phyloP scores from a whole-genome alignment of 179 eudicot species.

The Beta corolliflora region DNA sequence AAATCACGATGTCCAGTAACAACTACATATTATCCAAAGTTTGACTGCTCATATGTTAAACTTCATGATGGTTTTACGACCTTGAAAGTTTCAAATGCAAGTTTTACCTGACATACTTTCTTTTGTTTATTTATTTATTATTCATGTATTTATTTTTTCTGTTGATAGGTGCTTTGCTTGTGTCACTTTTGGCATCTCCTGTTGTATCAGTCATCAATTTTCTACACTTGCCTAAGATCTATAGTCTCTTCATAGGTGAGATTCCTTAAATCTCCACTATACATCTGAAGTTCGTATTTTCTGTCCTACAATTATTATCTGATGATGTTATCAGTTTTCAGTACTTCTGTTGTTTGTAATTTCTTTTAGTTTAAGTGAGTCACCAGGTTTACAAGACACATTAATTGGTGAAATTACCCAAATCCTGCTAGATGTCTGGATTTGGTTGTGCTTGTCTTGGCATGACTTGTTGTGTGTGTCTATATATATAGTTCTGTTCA shows the following conservation, averaged over 20 bases:
- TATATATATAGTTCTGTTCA: background rate
- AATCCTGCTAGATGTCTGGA: background rate
- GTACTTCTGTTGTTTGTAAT: background rate
- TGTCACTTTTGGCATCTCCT: conserved; percentile 79
- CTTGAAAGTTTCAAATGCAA: background rate
- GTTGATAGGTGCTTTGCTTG: conserved; percentile 71
- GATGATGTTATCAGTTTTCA: background rate
- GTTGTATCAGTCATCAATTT: conserved; percentile 45
- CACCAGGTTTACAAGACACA: background rate
- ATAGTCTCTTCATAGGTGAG: conserved; percentile 74
- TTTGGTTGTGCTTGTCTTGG: conserved; percentile 15
- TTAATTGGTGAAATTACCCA: background rate
- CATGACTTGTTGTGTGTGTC: background rate
- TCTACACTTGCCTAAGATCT: conserved; percentile 72
- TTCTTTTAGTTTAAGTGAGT: background rate
- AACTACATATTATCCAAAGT: background rate
- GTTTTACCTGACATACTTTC: background rate
- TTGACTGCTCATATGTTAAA: background rate
- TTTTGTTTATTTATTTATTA: background rate
- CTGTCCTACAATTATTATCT: background rate
- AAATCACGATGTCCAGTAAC: background rate
- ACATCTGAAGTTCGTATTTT: background rate
- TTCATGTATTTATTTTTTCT: background rate
- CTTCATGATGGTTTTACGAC: background rate
- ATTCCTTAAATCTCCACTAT: background rate